phyloP scores from a whole-genome alignment of 1,139 yeast genomes.

The Casaregolazyma suthepensis region DNA sequence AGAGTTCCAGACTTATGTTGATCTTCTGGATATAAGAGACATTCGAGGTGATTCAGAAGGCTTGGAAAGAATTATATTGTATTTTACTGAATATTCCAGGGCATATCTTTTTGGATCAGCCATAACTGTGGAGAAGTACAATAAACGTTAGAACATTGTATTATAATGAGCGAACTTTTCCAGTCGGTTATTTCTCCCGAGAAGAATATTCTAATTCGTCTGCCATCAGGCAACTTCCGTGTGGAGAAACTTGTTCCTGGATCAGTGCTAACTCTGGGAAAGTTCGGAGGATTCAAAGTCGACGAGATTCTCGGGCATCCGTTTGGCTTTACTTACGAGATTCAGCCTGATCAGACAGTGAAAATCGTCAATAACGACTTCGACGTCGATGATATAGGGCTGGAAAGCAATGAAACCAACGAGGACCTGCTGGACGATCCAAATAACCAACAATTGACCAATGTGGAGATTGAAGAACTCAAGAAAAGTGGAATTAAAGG shows the following conservation, averaged over 20 bases:
- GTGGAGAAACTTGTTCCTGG: slow-evolving; percentile 58
- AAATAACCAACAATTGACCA: slow-evolving; percentile 64
- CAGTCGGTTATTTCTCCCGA: slow-evolving; percentile 30
- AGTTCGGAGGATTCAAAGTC: slow-evolving; percentile 80
- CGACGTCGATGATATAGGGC: slow-evolving; percentile 27
- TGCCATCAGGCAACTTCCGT: slow-evolving; percentile 78
- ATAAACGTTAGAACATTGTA: too few species aligned
- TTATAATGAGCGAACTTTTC: slow-evolving; percentile 4
- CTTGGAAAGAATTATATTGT: not conserved
- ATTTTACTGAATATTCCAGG: not conserved
- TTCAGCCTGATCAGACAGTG: slow-evolving; percentile 32
- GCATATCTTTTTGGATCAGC: not conserved
- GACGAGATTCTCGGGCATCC: slow-evolving; percentile 73
- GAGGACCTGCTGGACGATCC: slow-evolving; percentile 72
- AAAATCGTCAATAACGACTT: slow-evolving; percentile 23
- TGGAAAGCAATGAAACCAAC: slow-evolving; percentile 44
- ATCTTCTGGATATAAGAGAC: not conserved
- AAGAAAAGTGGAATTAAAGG: slow-evolving; percentile 58
- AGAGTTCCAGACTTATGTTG: not conserved
- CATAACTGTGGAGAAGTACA: too few species aligned
- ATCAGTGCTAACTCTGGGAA: slow-evolving; percentile 67
- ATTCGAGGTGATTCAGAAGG: not conserved
- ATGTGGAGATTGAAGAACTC: slow-evolving; percentile 72
- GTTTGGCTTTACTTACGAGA: slow-evolving; percentile 86
- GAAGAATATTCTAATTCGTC: slow-evolving; percentile 59